phyloP scores from a whole-genome alignment of 495 filamentous ascomycete genomes.

The Aspergillus hancockii region DNA sequence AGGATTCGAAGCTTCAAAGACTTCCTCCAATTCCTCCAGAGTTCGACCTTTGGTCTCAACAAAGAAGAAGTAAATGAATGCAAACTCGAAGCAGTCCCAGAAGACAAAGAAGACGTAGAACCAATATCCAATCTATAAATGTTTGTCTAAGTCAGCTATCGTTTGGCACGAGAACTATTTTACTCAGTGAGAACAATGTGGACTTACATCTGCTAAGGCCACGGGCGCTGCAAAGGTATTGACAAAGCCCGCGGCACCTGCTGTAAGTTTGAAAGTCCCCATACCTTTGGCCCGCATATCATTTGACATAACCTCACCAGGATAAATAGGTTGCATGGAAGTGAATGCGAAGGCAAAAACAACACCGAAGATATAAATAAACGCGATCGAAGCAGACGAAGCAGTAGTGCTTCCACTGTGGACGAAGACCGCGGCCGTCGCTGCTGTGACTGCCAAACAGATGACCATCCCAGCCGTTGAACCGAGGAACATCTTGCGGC shows the following conservation, averaged over 20 bases:
- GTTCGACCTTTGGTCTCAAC: conserved; percentile 18
- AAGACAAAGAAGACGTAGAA: conserved; percentile 21
- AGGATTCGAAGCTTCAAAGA: too few species aligned
- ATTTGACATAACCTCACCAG: conserved; percentile 25
- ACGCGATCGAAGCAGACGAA: conserved; percentile 52
- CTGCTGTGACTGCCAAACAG: conserved; percentile 56
- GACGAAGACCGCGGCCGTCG: conserved; percentile 55
- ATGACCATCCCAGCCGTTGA: conserved; percentile 57
- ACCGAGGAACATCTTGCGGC: conserved; percentile 59
- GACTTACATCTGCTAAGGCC: conserved; percentile 16
- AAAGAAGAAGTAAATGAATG: conserved; percentile 18
- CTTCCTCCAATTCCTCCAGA: conserved; percentile 16
- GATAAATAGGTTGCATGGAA: conserved; percentile 25
- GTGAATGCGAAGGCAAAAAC: conserved; percentile 53
- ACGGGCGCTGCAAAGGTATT: conserved; percentile 16
- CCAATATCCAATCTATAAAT: conserved; percentile 15
- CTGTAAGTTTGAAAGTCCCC: conserved; percentile 18
- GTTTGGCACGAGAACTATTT: too few species aligned
- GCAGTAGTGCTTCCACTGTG: conserved; percentile 37
- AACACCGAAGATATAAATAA: conserved; percentile 58
- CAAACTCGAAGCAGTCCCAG: conserved; percentile 15
- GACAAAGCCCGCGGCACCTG: conserved; percentile 16
- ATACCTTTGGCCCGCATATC: conserved; percentile 30
- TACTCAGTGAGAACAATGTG: not conserved
- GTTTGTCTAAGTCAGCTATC: not conserved